Evolutionary conservation across 352 stramenopile species (phyloP).

Genomic region (Pythium rhizo-oryzae): DNA sequence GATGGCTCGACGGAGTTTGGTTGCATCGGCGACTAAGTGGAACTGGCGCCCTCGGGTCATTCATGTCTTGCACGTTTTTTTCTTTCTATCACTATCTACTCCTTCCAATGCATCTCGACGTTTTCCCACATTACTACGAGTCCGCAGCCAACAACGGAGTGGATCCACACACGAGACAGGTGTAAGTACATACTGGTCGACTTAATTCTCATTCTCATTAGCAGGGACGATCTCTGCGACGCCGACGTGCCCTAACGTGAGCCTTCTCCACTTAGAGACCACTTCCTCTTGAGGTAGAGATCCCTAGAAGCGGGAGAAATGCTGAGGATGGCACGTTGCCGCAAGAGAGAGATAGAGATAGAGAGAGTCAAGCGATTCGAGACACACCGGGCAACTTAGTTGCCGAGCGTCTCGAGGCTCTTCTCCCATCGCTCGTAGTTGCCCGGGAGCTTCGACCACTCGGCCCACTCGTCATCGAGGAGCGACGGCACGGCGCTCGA

Average conservation of each 20-base stretch:
- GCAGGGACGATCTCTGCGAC: not conserved
- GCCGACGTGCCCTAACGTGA: not conserved
- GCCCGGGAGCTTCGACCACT: conserved; percentile 84
- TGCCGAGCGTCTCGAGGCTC: conserved; percentile 83
- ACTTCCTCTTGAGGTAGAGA: not conserved
- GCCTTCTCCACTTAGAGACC: not conserved
- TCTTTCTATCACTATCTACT: conserved; percentile 15
- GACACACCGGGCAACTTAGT: conserved; percentile 49
- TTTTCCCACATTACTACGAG: not conserved
- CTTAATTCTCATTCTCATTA: conserved; percentile 23
- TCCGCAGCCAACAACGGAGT: no score
- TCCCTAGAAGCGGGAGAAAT: not conserved
- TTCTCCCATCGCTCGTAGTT: conserved; percentile 89
- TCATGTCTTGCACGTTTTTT: not conserved
- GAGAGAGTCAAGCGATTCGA: conserved; percentile 1
- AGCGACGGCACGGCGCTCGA: conserved; percentile 79
- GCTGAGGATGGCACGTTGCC: not conserved
- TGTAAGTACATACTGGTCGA: conserved; percentile 8
- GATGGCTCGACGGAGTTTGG: conserved; percentile 86
- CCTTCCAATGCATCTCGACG: not conserved
- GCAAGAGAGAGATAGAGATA: not conserved
- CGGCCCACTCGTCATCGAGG: conserved; percentile 85
- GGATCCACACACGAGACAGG: not conserved
- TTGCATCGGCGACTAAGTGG: conserved; percentile 72
- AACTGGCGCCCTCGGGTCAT: not conserved